Base-by-base conservation (phyloP, 257 asterid species). In the Linaria vulgaris region DNA sequence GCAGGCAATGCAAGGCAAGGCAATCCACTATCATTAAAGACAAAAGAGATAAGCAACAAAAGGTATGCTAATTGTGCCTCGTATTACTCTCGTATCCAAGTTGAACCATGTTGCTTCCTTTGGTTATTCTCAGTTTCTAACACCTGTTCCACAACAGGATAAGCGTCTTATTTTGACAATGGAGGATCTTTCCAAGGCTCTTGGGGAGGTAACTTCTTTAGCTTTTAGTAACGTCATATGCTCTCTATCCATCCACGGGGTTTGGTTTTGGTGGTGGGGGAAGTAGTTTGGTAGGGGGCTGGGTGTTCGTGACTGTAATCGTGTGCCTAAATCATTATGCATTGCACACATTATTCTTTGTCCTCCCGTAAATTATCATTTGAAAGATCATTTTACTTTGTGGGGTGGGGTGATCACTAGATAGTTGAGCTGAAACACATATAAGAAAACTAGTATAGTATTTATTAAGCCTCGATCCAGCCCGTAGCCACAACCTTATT, bases 151-250 rank as follows among this genome's bases (percentile, higher is more conserved):
- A 56, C 70, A 20, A 70, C 78, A 92, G 99, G 99, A 92, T 69
- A 92, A 92, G 77, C 96, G 97, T 41, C 80, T 89, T 61, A 76
- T 79, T 72, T 84, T 92, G 90, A 85, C 95, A 12, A 89, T 92
- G 99, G 99, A 92, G 50, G 97, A 92, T 79, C 95, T 92, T 53
- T 92, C 99, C 72, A 92, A 85, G 82, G 95, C 96, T 53, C 69
- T 92, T 69, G 85, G 74, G 11, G 99, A 92, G 95, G 99, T 92
- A 81, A 72, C 41, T 27, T 15, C 43, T 19, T 46, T 41, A 16
- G 12, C n/a, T 60, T 57, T 45, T 62, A 5, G 17, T 7, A 24
- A 49, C 22, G 6, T 23, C 45, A 1, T 46, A 16, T 55, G 9
- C 45, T 53, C 24, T 14, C 38, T 50, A n/a, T n/a, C n/a, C n/a